A percentile compares a stretch with the other conserved stretches of the same genome.
Evolutionary conservation across 2,329 filamentous ascomycete genomes (phyloP).

Genomic region (Biscogniauxia marginata): DNA sequence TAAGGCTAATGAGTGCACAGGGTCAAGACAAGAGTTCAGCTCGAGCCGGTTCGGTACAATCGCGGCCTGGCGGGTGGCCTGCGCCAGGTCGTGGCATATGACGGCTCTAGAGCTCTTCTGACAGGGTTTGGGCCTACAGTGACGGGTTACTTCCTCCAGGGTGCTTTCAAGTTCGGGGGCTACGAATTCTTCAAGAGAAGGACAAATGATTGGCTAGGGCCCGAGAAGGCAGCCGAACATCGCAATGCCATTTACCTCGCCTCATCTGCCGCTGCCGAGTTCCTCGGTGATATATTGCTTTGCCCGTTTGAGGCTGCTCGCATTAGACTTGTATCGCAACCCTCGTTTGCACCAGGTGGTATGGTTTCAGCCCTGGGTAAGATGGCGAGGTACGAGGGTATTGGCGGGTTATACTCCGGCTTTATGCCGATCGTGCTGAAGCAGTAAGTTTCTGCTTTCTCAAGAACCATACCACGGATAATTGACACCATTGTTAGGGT

Average conservation of each 20-base stretch:
- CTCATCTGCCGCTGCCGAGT: slow-evolving; percentile 25
- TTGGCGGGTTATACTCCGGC: slow-evolving; percentile 26
- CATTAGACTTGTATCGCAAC: slow-evolving; percentile 26
- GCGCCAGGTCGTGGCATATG: slow-evolving; percentile 20
- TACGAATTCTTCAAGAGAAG: slow-evolving; percentile 28
- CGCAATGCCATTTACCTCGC: slow-evolving; percentile 25
- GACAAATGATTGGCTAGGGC: slow-evolving; percentile 22
- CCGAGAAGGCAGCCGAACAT: slow-evolving; percentile 21
- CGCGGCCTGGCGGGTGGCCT: slow-evolving; percentile 23
- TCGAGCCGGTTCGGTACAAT: slow-evolving; percentile 25
- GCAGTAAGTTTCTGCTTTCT: slow-evolving; percentile 18
- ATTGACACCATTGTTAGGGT: slow-evolving; percentile 17
- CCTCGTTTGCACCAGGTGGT: slow-evolving; percentile 20
- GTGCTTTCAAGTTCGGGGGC: slow-evolving; percentile 28
- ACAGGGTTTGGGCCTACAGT: slow-evolving; percentile 28
- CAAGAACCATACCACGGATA: neutral
- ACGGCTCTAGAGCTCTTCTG: slow-evolving; percentile 22
- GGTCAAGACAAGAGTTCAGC: slow-evolving; percentile 28
- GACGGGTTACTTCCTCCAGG: slow-evolving; percentile 27
- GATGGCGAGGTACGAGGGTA: slow-evolving; percentile 23
- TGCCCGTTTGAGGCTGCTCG: slow-evolving; percentile 29
- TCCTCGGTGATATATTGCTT: slow-evolving; percentile 25
- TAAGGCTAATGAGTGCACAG: slow-evolving; percentile 15
- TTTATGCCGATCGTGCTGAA: slow-evolving; percentile 28
- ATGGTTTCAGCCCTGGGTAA: slow-evolving; percentile 20